Evolutionary conservation across 2,329 filamentous ascomycete species (phyloP), one percentile per base, ranked within the genome.

Genomic region (Cryphonectria naterciae): DNA sequence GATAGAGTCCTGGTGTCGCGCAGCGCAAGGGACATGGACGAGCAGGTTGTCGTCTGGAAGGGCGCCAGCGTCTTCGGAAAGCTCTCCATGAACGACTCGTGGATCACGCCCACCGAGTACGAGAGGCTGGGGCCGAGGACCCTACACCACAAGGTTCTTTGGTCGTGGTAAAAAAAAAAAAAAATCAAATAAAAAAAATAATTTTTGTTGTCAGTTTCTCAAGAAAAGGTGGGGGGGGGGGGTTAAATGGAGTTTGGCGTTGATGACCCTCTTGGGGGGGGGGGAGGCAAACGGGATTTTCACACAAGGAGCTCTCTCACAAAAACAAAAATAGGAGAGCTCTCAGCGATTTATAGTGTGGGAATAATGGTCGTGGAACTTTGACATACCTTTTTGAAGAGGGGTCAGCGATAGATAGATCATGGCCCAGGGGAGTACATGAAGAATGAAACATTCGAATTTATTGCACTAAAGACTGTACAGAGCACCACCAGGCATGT

Each of bases 1-100:
- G 89, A 91, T 43, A 84, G 85, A 72, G 89, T 91, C 73, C 81
- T 90, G 35, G 89, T 91, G 67, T 89, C 88, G 73, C 84, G 86
- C 72, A 96, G 86, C 86, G 96, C 96, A 0, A 87, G 95, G 76
- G 96, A 99, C 76, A 92, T 99, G 84, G 96, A 99, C 81, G 94
- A 96, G 72, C 94, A 98, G 81, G 95, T 98, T n/a, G 92, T 98
- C 68, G 91, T 92, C 11, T 99, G 96, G 96, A 99, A 99, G 86
- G 96, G 96, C 4, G 96, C 93, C 0, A 97, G 94, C 79, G 95
- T 99, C 22, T 99, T 98, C 84, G 95, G 94, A 2, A 94, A 97
- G 83, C 83, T 98, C 75, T 88, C 91, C 62, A 95, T 94, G 22
- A 98, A 98, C 81, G 96, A 99, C 80, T 96, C 92, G 77, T 99